These are phyloP conservation scores for Gautieria morchelliformis DNA, from an alignment of 768 basidiomycete species.

Conservation along the genomic window DNA sequence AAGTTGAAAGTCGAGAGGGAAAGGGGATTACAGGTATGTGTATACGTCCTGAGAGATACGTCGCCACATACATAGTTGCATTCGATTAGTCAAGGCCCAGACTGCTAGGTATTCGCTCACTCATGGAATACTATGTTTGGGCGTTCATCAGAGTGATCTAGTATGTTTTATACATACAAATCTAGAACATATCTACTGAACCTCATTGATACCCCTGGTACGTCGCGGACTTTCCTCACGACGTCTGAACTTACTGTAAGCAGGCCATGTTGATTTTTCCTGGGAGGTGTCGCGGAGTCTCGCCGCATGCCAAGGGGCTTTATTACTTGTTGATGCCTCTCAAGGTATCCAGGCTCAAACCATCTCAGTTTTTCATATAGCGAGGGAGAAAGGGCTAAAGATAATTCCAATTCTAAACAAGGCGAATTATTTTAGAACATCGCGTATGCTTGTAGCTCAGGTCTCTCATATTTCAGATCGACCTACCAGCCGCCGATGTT, in stretches of 20 bases:
- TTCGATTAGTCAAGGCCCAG: slow-evolving; percentile 77
- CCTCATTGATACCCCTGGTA: slow-evolving; percentile 85
- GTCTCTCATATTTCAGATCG: slow-evolving; percentile 46
- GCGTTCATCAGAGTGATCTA: slow-evolving; percentile 18
- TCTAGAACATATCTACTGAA: slow-evolving; percentile 69
- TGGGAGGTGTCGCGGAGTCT: slow-evolving; percentile 94
- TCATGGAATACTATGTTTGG: not conserved
- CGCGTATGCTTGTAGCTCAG: not conserved
- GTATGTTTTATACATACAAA: slow-evolving; percentile 66
- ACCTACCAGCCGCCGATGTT: slow-evolving; percentile 83
- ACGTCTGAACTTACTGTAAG: not conserved
- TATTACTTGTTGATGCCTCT: slow-evolving; percentile 84
- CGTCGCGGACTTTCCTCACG: not conserved
- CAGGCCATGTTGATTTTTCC: slow-evolving; percentile 97
- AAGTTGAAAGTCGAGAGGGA: slow-evolving; percentile 96
- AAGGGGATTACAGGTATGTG: slow-evolving; percentile 79
- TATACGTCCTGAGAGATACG: not conserved
- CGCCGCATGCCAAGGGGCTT: slow-evolving; percentile 87
- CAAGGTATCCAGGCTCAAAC: slow-evolving; percentile 98
- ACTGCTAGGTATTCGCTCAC: slow-evolving; percentile 57
- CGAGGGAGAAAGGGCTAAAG: slow-evolving; percentile 66
- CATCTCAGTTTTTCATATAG: slow-evolving; percentile 87
- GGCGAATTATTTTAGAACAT: slow-evolving; percentile 28
- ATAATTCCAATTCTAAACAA: slow-evolving; percentile 94
- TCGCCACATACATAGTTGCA: not conserved